Percentiles rank a stretch among this genome's conserved stretches.
Evolutionary conservation across 192 early-diverging fungal species (phyloP).

Genomic region (Linnemannia schmuckeri): DNA sequence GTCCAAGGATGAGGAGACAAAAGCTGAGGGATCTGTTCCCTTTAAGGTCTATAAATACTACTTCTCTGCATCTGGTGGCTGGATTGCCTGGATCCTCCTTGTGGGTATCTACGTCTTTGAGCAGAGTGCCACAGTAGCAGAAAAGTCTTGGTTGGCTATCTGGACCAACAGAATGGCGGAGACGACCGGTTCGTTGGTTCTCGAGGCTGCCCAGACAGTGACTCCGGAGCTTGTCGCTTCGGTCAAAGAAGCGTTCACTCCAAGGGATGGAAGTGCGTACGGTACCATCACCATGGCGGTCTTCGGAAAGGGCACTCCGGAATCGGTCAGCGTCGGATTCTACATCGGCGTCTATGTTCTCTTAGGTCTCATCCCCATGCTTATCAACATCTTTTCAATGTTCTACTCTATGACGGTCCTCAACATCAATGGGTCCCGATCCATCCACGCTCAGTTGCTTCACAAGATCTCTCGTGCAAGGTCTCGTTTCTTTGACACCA

Average conservation of each 20-base stretch:
- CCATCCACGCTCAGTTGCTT: conserved; percentile 68
- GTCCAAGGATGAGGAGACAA: conserved; percentile 84
- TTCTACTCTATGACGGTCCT: conserved; percentile 58
- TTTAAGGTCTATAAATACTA: conserved; percentile 83
- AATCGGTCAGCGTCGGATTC: conserved; percentile 59
- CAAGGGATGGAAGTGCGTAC: neutral
- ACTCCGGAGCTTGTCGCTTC: neutral
- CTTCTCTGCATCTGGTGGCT: conserved; percentile 70
- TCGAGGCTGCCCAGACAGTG: neutral
- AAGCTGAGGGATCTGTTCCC: conserved; percentile 81
- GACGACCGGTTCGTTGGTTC: neutral
- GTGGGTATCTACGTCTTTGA: conserved; percentile 44
- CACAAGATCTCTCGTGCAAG: conserved; percentile 74
- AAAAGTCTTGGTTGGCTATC: conserved; percentile 68
- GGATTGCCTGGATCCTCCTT: conserved; percentile 66
- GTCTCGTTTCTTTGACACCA: conserved; percentile 91
- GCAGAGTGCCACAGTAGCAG: conserved; percentile 59
- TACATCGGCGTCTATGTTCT: conserved; percentile 75
- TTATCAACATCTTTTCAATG: conserved; percentile 37
- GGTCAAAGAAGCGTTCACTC: neutral
- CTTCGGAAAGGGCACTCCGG: conserved; percentile 3
- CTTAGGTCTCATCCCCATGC: conserved; percentile 60
- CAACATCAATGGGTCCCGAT: conserved; percentile 58
- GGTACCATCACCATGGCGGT: neutral
- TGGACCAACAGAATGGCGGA: conserved; percentile 58